Conservation (phyloP, 176 grass and related monocot species). For the Thinopyrum elongatum region DNA sequence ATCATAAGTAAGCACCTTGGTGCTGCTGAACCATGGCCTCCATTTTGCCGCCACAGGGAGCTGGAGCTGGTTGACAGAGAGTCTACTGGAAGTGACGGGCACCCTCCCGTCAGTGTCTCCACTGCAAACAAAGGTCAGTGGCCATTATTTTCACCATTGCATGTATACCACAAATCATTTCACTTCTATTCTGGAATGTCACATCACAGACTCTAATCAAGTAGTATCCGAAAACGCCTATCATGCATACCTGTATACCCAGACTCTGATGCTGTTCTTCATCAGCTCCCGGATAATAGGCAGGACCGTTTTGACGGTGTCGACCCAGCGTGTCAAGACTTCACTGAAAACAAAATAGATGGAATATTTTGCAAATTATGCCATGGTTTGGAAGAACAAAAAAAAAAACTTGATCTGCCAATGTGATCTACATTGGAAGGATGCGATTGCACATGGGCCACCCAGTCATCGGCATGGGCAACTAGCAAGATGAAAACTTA, state of each 20-base stretch:
- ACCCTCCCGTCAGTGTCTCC: slow-evolving; percentile 73
- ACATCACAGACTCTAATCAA: background rate
- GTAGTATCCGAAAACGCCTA: no score
- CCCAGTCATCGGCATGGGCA: slow-evolving; percentile 25
- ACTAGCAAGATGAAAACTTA: background rate
- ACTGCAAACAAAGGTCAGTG: slow-evolving; percentile 37
- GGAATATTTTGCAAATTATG: background rate
- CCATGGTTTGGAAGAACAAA: background rate
- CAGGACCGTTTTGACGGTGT: slow-evolving; percentile 52
- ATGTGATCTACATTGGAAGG: background rate
- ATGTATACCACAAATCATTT: background rate
- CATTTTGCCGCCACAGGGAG: slow-evolving; percentile 48
- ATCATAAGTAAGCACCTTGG: slow-evolving; percentile 35
- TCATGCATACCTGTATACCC: slow-evolving; percentile 66
- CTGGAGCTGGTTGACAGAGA: slow-evolving; percentile 70
- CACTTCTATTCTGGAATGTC: background rate
- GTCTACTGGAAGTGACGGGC: slow-evolving; percentile 79
- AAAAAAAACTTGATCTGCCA: background rate
- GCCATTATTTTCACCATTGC: background rate
- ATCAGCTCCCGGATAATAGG: slow-evolving; percentile 60
- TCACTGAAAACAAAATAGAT: slow-evolving; percentile 30
- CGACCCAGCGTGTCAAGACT: slow-evolving; percentile 44
- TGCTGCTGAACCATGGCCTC: slow-evolving; percentile 62
- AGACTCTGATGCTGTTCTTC: slow-evolving; percentile 50
- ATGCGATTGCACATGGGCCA: slow-evolving; percentile 28